Conservation (phyloP, 2,329 filamentous ascomycete species). For the Exserohilum turcica region DNA sequence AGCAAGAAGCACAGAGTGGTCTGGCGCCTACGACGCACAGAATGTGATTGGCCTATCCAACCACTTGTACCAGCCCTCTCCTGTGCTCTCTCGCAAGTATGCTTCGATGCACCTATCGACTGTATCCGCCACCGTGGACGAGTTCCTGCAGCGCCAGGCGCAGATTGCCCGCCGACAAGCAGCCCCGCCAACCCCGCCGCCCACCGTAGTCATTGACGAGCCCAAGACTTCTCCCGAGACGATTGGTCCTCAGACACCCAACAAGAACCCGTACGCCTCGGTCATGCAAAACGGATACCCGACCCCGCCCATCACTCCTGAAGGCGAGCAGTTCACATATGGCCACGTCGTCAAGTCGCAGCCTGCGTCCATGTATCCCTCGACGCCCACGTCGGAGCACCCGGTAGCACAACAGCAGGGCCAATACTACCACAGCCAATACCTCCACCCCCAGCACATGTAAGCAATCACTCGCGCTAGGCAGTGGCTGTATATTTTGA, state of each 20-base stretch:
- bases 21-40: slow-evolving; percentile 69
- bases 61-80: slow-evolving; percentile 69
- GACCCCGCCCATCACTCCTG: slow-evolving; percentile 84
- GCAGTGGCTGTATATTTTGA: slow-evolving; percentile 20
- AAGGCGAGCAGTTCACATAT: slow-evolving; percentile 54
- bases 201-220: slow-evolving; percentile 56
- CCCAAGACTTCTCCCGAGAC: slow-evolving; percentile 53
- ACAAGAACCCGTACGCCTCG: slow-evolving; percentile 71
- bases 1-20: slow-evolving; percentile 76
- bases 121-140: slow-evolving; percentile 67
- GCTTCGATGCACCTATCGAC: slow-evolving; percentile 67
- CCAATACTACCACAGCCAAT: slow-evolving; percentile 45
- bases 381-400: slow-evolving; percentile 46
- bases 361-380: slow-evolving; percentile 37
- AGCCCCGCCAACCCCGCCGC: slow-evolving; percentile 64
- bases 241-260: slow-evolving; percentile 75
- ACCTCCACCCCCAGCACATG: slow-evolving; percentile 45
- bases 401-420: slow-evolving; percentile 40
- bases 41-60: slow-evolving; percentile 69
- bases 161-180: slow-evolving; percentile 54
- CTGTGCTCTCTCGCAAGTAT: slow-evolving; percentile 71
- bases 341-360: slow-evolving; percentile 38
- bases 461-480: slow-evolving; percentile 27
- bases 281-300: slow-evolving; percentile 75
- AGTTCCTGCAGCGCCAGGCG: slow-evolving; percentile 66